Evolutionary conservation across 768 basidiomycete species (phyloP), one percentile per base, ranked within the genome.

Genomic region (Royoungia palumana): DNA sequence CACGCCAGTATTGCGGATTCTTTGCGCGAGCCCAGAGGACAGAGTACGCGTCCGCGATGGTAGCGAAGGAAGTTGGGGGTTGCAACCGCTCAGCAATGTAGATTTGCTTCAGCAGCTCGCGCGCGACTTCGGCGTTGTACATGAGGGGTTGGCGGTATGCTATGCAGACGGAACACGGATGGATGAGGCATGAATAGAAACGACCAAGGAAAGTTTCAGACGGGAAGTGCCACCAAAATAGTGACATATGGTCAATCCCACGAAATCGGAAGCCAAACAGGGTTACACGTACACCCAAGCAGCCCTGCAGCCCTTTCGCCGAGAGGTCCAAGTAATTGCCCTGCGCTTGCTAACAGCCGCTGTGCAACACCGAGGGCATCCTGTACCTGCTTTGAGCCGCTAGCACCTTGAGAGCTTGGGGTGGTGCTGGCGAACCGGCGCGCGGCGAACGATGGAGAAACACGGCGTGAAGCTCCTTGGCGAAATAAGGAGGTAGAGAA

Each of bases 51-150:
- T 71, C 70, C 24, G 73, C 70, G 60, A 88, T 61, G 35, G 80
- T 67, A 20, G 73, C 67, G 19, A 85, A 46, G 22, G 78, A 76
- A 14, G 72, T 76, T 13, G 91, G 92, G 11, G 88, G 89, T 46
- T 70, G 68, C 35, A 77, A 63, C 46, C 70, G 70, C 69, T 91
- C 89, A 34, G 78, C 75, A 46, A 79, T 61, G 69, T 90, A 90
- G 44, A 91, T 73, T 53, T 87, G 83, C 70, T 88, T 89, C 44
- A 79, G 60, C 41, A 95, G 57, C 62, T 93, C 90, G 44, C 83
- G 81, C 17, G 80, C 74, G 41, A 94, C 89, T 45, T 83, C 64
- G 24, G 88, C 71, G 73, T 93, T 92, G 75, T 92, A 93, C 24
- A 79, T 51, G 30, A 93, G 62, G 5, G 90, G 89, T 61, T 87